Percentiles rank a stretch among this genome's conserved stretches.
These are phyloP conservation scores for Alternaria conjuncta DNA, from an alignment of 2,329 filamentous ascomycete genomes.

Conservation along the genomic window DNA sequence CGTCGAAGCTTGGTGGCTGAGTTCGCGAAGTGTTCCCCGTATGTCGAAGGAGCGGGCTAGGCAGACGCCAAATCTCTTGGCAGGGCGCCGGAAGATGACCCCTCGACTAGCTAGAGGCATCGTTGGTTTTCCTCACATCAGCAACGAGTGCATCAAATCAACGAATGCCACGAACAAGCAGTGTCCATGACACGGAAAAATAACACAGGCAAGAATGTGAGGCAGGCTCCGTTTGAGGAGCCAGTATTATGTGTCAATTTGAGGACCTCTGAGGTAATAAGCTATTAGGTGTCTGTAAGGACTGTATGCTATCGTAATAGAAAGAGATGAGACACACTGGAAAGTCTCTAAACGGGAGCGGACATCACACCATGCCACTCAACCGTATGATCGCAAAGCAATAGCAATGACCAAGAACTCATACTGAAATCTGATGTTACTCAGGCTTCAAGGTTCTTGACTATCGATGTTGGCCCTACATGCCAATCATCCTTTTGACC, in stretches of 20 bases:
- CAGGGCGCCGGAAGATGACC: not conserved
- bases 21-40: not conserved
- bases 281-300: conserved; percentile 6
- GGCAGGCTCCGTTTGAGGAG: not conserved
- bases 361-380: conserved; percentile 9
- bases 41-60: not conserved
- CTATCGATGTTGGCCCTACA: conserved; percentile 7
- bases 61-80: not conserved
- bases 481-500: conserved; percentile 27
- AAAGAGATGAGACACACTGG: not conserved
- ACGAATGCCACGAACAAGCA: not conserved
- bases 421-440: not conserved
- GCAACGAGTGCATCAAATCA: not conserved
- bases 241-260: conserved; percentile 3
- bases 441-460: not conserved
- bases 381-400: not conserved
- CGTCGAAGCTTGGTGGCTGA: not conserved
- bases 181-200: not conserved
- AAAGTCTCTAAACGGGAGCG: not conserved
- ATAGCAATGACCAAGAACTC: not conserved
- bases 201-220: not conserved
- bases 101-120: not conserved
- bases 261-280: not conserved
- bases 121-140: not conserved
- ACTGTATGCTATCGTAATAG: not conserved